Evolutionary conservation across 306 rosid genomes (phyloP).

Genomic region (Biancaea sappan): DNA sequence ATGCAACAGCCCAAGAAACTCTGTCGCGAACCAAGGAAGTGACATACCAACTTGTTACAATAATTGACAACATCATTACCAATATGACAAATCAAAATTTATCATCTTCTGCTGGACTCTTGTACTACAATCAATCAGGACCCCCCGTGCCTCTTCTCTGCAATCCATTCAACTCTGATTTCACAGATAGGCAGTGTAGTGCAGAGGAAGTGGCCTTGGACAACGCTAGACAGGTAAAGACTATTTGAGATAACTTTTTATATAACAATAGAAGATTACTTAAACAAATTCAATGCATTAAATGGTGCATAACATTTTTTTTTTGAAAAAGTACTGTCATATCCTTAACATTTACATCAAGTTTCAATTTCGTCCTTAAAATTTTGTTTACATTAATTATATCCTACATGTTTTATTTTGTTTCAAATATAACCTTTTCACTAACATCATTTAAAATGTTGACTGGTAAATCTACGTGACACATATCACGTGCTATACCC

Average conservation of each 20-base stretch:
- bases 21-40: slow-evolving; percentile 47
- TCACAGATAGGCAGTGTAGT: slow-evolving; percentile 43
- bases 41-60: slow-evolving; percentile 37
- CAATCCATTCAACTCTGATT: slow-evolving; percentile 54
- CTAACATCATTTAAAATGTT: no score
- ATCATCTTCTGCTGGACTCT: slow-evolving; percentile 1
- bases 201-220: slow-evolving; percentile 52
- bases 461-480: no score
- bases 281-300: background rate
- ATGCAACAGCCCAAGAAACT: slow-evolving; percentile 52
- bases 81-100: slow-evolving; percentile 35
- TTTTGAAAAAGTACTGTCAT: no score
- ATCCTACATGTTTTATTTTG: no score
- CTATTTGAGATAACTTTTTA: background rate
- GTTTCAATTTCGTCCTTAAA: no score
- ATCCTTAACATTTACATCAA: no score
- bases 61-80: slow-evolving; percentile 44
- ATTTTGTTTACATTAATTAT: no score
- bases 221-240: slow-evolving; percentile 51
- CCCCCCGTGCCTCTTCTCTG: slow-evolving; percentile 64
- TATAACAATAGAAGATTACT: background rate
- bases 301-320: background rate
- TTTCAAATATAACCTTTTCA: no score
- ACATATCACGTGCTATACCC: no score
- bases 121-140: slow-evolving; percentile 68